Percentiles rank a stretch among this genome's conserved stretches.
phyloP scores from a whole-genome alignment of 768 basidiomycete genomes.

The Leccinum aurantiacum region DNA sequence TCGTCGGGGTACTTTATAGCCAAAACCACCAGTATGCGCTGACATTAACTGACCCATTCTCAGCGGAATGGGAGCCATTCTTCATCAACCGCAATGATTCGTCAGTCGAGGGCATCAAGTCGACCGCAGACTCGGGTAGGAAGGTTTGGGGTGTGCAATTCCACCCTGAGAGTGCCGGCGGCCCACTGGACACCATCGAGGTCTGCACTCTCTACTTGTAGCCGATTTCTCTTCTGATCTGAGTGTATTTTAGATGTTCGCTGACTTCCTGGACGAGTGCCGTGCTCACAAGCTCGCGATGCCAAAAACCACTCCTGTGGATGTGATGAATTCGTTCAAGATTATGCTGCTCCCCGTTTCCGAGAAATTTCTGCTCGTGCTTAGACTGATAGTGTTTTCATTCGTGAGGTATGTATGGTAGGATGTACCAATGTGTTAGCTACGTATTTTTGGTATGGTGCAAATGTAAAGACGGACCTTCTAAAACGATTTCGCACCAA shows the following conservation, averaged over 20 bases:
- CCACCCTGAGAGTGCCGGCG: slow-evolving; percentile 98
- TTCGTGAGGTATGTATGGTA: neutral
- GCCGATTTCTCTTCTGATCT: no score
- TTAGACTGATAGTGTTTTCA: slow-evolving; percentile 4
- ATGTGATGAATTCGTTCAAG: no score
- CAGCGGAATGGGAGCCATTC: slow-evolving; percentile 96
- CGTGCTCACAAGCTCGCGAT: no score
- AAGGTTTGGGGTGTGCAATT: slow-evolving; percentile 98
- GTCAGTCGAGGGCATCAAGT: slow-evolving; percentile 98
- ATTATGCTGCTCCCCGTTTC: slow-evolving; percentile 19
- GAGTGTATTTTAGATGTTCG: no score
- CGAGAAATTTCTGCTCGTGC: slow-evolving; percentile 32
- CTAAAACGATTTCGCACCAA: no score
- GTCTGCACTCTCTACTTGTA: no score
- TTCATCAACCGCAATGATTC: slow-evolving; percentile 99
- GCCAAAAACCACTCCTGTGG: slow-evolving; percentile 11
- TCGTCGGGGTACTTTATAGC: slow-evolving; percentile 37
- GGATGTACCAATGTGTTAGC: slow-evolving; percentile 17
- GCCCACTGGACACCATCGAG: slow-evolving; percentile 82
- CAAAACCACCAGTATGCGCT: slow-evolving; percentile 99
- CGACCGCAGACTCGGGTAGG: slow-evolving; percentile 84
- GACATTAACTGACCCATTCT: slow-evolving; percentile 91
- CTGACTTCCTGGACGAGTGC: no score
- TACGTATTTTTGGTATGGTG: neutral
- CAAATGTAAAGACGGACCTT: neutral